Percentiles rank a stretch among this genome's conserved stretches.
These are phyloP conservation scores for Cucumis melo DNA, from an alignment of 306 rosid genomes.

Conservation along the genomic window DNA sequence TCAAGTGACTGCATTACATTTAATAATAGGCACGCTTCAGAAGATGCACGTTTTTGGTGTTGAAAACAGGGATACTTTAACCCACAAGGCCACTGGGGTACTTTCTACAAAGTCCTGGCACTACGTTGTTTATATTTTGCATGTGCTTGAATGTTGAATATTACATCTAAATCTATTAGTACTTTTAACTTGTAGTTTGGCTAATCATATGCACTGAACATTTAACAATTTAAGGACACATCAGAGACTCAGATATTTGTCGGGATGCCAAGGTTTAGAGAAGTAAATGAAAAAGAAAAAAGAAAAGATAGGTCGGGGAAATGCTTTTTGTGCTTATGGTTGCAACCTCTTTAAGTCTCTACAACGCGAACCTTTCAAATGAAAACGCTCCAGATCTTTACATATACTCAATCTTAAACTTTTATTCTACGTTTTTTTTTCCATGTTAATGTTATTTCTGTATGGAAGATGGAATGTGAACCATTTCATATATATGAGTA, in stretches of 20 bases:
- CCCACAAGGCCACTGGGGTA: slow-evolving; percentile 99
- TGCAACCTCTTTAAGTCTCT: not conserved
- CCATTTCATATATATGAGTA: not conserved
- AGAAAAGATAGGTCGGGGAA: not conserved
- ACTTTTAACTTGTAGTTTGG: not conserved
- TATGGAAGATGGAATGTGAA: not conserved
- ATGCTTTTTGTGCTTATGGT: not conserved
- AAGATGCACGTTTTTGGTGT: slow-evolving; percentile 97
- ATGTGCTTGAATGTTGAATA: not conserved
- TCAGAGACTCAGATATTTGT: not conserved
- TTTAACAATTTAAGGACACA: not conserved
- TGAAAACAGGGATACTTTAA: slow-evolving; percentile 96
- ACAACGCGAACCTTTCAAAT: not conserved
- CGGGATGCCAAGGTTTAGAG: not conserved
- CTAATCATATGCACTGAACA: not conserved
- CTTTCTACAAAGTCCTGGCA: slow-evolving; percentile 9
- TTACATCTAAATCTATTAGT: not conserved
- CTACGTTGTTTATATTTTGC: not conserved
- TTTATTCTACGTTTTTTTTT: not conserved
- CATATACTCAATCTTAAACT: not conserved
- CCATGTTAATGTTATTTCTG: not conserved
- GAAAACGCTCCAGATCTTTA: not conserved
- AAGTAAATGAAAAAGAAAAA: not conserved
- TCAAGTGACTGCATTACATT: slow-evolving; percentile 86
- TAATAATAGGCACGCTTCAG: slow-evolving; percentile 96